phyloP scores from a whole-genome alignment of 768 basidiomycete genomes.

The Amanita thiersii region DNA sequence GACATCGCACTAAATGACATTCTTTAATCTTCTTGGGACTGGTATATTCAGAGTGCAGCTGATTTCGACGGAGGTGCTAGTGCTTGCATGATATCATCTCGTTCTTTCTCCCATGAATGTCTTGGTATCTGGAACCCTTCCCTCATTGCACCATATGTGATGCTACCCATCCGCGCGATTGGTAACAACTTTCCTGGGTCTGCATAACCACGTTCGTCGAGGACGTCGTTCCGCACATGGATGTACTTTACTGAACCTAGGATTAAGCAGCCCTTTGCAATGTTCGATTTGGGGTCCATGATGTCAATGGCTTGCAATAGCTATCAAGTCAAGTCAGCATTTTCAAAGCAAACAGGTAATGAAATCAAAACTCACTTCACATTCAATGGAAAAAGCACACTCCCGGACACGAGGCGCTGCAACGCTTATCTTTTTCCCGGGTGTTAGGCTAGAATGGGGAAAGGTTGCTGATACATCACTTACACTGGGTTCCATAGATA shows the following conservation, averaged over 20 bases:
- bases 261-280: conserved; percentile 32
- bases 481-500: conserved; percentile 51
- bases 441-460: neutral
- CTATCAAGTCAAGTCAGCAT: conserved; percentile 18
- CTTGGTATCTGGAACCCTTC: conserved; percentile 52
- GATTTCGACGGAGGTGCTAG: neutral
- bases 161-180: conserved; percentile 46
- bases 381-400: conserved; percentile 59
- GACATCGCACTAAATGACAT: too few relatives aligned
- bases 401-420: conserved; percentile 52
- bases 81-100: conserved; percentile 15
- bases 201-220: conserved; percentile 31
- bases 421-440: conserved; percentile 19
- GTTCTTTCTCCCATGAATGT: conserved; percentile 39
- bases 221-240: conserved; percentile 49
- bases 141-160: conserved; percentile 30
- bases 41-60: neutral
- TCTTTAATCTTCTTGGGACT: too few relatives aligned
- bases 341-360: neutral
- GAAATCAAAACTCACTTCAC: conserved; percentile 27
- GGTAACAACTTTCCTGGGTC: conserved; percentile 42
- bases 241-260: conserved; percentile 48
- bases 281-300: conserved; percentile 4
- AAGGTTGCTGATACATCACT: conserved; percentile 14
- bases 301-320: conserved; percentile 36